Percentiles rank a stretch among this genome's conserved stretches.
phyloP scores from a whole-genome alignment of 768 basidiomycete species.

The Collybia mongolica region DNA sequence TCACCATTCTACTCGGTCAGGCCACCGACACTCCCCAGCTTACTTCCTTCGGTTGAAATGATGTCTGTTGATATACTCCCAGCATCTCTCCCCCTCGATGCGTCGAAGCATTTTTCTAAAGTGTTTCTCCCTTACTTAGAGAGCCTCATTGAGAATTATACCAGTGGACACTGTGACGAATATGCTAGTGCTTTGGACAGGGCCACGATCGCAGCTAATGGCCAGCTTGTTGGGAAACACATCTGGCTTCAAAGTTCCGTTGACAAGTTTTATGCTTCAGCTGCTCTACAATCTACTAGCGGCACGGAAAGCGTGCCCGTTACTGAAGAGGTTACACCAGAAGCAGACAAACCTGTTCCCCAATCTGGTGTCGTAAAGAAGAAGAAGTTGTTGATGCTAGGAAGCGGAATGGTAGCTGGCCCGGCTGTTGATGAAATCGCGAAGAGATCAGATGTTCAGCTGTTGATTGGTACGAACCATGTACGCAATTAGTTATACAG shows the following conservation, averaged over 20 bases:
- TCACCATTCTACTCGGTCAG: conserved; percentile 64
- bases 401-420: conserved; percentile 94
- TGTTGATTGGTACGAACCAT: conserved; percentile 63
- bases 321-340: not conserved
- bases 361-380: conserved; percentile 27
- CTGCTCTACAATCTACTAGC: not conserved
- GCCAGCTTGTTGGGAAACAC: conserved; percentile 52
- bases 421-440: conserved; percentile 81
- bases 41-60: conserved; percentile 64
- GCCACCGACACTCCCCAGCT: conserved; percentile 36
- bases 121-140: conserved; percentile 69
- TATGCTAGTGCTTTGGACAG: conserved; percentile 49
- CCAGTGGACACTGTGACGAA: conserved; percentile 19
- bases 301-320: not conserved
- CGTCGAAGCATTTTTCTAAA: conserved; percentile 73
- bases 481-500: no score
- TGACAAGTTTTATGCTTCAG: conserved; percentile 34
- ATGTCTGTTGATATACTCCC: conserved; percentile 94
- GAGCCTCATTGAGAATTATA: conserved; percentile 46
- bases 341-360: not conserved
- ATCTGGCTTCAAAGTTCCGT: conserved; percentile 59
- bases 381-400: conserved; percentile 77
- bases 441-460: conserved; percentile 56
- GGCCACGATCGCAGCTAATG: conserved; percentile 69
- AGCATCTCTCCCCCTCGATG: conserved; percentile 78